Evolutionary conservation across 208 protist genomes (phyloP).

Genomic region (Jaenimonas drosophilae): DNA sequence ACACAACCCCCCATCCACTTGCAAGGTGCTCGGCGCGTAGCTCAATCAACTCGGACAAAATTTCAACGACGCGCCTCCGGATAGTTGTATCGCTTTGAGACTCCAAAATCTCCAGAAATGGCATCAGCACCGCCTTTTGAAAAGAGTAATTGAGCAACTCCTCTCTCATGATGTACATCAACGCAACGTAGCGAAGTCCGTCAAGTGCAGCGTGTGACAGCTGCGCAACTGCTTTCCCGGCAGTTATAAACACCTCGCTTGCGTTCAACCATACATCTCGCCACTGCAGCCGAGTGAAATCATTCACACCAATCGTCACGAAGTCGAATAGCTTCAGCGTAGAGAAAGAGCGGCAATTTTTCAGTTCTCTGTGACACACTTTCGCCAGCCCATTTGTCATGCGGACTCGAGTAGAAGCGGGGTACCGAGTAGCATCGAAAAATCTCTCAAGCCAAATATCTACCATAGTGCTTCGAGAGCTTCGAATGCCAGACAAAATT

Average conservation of each 20-base stretch:
- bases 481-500: constrained; percentile 36
- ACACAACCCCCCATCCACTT: constrained; percentile 79
- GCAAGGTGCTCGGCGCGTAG: constrained; percentile 57
- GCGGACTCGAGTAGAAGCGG: constrained; percentile 46
- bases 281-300: constrained; percentile 73
- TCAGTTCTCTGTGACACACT: constrained; percentile 66
- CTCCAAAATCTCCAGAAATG: constrained; percentile 73
- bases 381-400: constrained; percentile 61
- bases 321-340: constrained; percentile 81
- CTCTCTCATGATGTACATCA: constrained; percentile 67
- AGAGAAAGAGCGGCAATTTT: constrained; percentile 62
- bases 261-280: constrained; percentile 68
- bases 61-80: constrained; percentile 51
- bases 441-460: constrained; percentile 76
- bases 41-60: constrained; percentile 67
- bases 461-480: constrained; percentile 22
- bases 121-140: constrained; percentile 75
- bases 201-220: constrained; percentile 38
- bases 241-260: constrained; percentile 57
- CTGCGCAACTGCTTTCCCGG: constrained; percentile 23
- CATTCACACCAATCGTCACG: constrained; percentile 61
- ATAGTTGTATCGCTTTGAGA: constrained; percentile 42
- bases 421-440: constrained; percentile 72
- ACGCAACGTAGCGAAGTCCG: constrained; percentile 53
- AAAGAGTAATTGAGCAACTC: constrained; percentile 78